phyloP scores from a whole-genome alignment of 2,329 filamentous ascomycete genomes.

The Zymoseptoria brevis region DNA sequence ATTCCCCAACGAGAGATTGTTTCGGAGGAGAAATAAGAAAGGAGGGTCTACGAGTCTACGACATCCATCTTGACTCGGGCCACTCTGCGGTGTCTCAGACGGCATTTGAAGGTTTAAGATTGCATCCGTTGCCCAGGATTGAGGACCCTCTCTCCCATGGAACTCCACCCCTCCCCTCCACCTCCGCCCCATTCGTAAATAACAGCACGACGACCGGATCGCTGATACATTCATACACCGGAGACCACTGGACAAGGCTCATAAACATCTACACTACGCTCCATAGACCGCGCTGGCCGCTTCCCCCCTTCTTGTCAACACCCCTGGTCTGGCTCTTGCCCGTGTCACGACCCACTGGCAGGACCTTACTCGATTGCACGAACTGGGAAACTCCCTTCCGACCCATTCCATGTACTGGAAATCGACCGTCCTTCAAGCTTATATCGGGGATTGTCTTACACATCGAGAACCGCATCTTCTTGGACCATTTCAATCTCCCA shows the following conservation, averaged over 20 bases:
- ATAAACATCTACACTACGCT: neutral
- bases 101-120: too few species aligned
- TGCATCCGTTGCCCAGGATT: too few species aligned
- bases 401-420: neutral
- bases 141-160: too few species aligned
- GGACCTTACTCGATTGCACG: neutral
- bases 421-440: neutral
- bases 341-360: neutral
- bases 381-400: neutral
- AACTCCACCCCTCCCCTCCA: too few species aligned
- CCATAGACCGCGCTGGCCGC: neutral
- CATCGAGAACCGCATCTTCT: neutral
- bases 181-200: too few species aligned
- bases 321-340: neutral
- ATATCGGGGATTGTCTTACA: neutral
- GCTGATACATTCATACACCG: neutral
- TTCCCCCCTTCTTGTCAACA: neutral
- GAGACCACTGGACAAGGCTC: neutral
- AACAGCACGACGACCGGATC: too few species aligned
- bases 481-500: neutral
- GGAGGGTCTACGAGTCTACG: too few species aligned
- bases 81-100: too few species aligned
- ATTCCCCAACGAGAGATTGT: too few species aligned
- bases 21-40: too few species aligned
- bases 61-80: too few species aligned